These are phyloP conservation scores for Erodium chrysanthum DNA, from an alignment of 441 rosid genomes.

Conservation along the genomic window DNA sequence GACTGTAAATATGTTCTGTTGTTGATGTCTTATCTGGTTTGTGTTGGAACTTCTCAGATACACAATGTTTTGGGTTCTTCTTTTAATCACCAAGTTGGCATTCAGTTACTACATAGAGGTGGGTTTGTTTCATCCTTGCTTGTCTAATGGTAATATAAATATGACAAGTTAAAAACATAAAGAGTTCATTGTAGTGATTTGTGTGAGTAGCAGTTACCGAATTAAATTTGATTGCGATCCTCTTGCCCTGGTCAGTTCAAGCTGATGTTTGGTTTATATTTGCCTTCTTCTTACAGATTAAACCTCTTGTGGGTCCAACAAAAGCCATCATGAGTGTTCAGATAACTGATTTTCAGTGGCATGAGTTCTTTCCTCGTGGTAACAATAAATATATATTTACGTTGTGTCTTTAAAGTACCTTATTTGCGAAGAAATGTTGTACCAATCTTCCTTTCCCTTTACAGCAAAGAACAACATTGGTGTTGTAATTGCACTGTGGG, in stretches of 20 bases:
- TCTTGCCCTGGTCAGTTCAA: neutral
- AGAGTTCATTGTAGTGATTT: neutral
- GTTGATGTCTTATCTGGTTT: slow-evolving; percentile 7
- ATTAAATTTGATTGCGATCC: too few relatives aligned
- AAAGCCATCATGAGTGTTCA: slow-evolving; percentile 63
- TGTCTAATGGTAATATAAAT: neutral
- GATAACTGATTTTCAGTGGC: slow-evolving; percentile 70
- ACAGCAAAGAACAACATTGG: slow-evolving; percentile 98
- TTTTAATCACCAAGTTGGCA: slow-evolving; percentile 48
- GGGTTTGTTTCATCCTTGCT: neutral
- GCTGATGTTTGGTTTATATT: neutral
- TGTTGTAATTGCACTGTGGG: slow-evolving; percentile 93
- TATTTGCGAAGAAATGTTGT: slow-evolving; percentile 7
- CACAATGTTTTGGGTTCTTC: slow-evolving; percentile 91
- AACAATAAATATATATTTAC: slow-evolving; percentile 24
- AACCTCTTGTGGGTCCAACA: slow-evolving; percentile 91
- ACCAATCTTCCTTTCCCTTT: slow-evolving; percentile 23
- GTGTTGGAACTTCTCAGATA: slow-evolving; percentile 45
- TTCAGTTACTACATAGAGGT: slow-evolving; percentile 54
- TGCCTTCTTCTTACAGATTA: slow-evolving; percentile 52
- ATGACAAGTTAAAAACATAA: neutral
- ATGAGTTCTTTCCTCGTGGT: slow-evolving; percentile 29
- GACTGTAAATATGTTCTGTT: neutral
- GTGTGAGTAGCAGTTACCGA: neutral
- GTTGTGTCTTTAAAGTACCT: neutral